Evolutionary conservation across 805 yeast species (phyloP).

Genomic region (Limtongia smithiae): DNA sequence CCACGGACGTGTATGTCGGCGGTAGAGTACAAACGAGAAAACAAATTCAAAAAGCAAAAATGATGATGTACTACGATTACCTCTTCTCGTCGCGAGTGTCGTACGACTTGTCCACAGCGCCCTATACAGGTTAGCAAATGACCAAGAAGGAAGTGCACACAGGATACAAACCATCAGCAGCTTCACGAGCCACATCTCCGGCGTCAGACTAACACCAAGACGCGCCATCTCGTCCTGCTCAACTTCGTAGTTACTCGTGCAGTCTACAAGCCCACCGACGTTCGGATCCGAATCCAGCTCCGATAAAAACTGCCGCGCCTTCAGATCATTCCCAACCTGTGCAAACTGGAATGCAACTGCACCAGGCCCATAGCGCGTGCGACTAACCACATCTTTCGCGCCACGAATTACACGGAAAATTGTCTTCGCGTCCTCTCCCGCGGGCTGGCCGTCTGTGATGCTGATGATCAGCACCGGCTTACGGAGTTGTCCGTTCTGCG

Average conservation of each 20-base stretch:
- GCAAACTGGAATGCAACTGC: constrained; percentile 37
- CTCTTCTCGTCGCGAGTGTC: constrained; percentile 34
- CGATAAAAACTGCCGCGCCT: constrained; percentile 34
- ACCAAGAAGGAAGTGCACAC: not conserved
- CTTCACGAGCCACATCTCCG: constrained; percentile 35
- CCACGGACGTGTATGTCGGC: no score
- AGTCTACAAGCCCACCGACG: constrained; percentile 35
- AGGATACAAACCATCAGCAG: constrained; percentile 31
- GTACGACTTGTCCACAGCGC: constrained; percentile 33
- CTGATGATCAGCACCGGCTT: constrained; percentile 36
- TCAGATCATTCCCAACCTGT: constrained; percentile 36
- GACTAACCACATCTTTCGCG: constrained; percentile 30
- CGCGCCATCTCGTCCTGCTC: constrained; percentile 37
- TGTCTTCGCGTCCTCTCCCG: constrained; percentile 33
- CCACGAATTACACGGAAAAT: constrained; percentile 31
- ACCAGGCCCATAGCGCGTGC: constrained; percentile 33
- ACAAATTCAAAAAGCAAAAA: not conserved
- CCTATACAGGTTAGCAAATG: not conserved
- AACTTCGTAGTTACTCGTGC: constrained; percentile 34
- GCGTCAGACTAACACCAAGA: constrained; percentile 34
- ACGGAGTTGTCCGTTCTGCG: constrained; percentile 26
- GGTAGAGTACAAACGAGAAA: not conserved
- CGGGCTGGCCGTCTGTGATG: constrained; percentile 37
- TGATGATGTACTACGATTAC: not conserved
- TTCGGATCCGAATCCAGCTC: constrained; percentile 33